phyloP scores from a whole-genome alignment of 2,329 filamentous ascomycete species.

The Arthrinium puccinioides region DNA sequence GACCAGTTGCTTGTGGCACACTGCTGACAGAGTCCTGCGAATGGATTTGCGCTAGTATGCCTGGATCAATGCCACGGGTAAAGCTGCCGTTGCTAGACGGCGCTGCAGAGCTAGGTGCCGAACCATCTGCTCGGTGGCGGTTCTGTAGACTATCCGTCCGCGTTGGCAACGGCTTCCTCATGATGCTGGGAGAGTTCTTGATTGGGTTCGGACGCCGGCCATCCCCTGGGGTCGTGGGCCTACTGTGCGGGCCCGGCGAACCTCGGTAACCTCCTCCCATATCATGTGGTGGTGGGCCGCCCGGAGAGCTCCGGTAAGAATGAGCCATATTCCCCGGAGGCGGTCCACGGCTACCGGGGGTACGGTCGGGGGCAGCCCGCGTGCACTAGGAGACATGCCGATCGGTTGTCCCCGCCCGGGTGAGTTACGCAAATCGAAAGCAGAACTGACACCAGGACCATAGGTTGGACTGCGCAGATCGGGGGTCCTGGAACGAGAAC shows the following conservation, averaged over 20 bases:
- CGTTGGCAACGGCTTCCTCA: conserved; percentile 45
- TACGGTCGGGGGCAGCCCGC: no score
- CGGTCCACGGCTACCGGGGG: conserved; percentile 8
- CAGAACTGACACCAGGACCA: conserved; percentile 19
- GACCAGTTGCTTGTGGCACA: conserved; percentile 1
- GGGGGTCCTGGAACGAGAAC: conserved; percentile 12
- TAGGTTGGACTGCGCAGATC: conserved; percentile 17
- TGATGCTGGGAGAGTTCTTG: conserved; percentile 35
- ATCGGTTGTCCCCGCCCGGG: conserved; percentile 14
- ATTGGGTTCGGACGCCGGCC: conserved; percentile 16
- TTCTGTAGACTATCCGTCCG: conserved; percentile 26
- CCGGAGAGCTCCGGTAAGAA: conserved; percentile 16
- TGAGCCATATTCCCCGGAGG: conserved; percentile 17
- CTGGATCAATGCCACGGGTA: conserved; percentile 36
- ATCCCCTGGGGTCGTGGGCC: conserved; percentile 12
- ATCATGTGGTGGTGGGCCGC: conserved; percentile 18
- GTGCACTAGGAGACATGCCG: conserved; percentile 3
- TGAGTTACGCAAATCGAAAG: conserved; percentile 15
- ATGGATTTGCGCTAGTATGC: conserved; percentile 40
- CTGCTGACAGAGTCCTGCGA: conserved; percentile 21
- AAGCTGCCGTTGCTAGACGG: conserved; percentile 31
- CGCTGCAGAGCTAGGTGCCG: conserved; percentile 23
- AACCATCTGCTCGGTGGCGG: conserved; percentile 31
- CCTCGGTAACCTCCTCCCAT: conserved; percentile 16
- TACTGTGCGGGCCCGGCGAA: conserved; percentile 14